Base-by-base conservation (phyloP, 2,329 filamentous ascomycete species). In the Fusarium sp. region DNA sequence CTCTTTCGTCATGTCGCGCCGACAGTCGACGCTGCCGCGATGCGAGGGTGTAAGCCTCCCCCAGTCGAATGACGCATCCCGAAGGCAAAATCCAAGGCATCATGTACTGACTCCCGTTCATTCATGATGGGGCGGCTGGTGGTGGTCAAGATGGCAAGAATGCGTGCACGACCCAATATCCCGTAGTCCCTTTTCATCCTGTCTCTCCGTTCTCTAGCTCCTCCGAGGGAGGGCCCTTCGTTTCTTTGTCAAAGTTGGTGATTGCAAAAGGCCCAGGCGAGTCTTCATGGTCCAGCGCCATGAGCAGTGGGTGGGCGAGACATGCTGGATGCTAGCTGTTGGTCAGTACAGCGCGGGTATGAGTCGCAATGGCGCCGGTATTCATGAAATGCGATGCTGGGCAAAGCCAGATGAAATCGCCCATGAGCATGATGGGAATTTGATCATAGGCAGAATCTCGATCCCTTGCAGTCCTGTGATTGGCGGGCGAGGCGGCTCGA, bases 391-490 rank as follows among this genome's bases (percentile, higher is more conserved):
- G 46, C 35, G 51, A 59, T 67, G 44, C 38, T 64, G 55, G 58
- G 56, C 62, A 38, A 62, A 33, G 56, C 44, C 64, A 53, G 49
- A 61, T 53, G 36, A 61, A 71, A 75, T 77, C 59, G 61, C 61
- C 67, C 66, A 72, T 71, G 31, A 63, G 36, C 20, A 66, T 55
- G 46, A 77, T 77, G 75, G 75, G 74, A 78, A 75, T 78, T 75
- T 44, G 51, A 38, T 55, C 49, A 33, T 29, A 60, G 62, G 61
- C 53, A 62, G 66, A 77, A 75, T 75, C 75, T 77, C 72, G 74
- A 77, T 78, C 53, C 64, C 63, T 67, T 31, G 40, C 59, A 64
- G 66, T 29, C 38, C 29, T 59, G 29, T 51, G 49, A 69, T 67
- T 67, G 70, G 68, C 40, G 12, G 63, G 63, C 17, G 55, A 64